These are phyloP conservation scores for Durusdinium trenchii DNA, from an alignment of 73 alveolate genomes.

Conservation along the genomic window DNA sequence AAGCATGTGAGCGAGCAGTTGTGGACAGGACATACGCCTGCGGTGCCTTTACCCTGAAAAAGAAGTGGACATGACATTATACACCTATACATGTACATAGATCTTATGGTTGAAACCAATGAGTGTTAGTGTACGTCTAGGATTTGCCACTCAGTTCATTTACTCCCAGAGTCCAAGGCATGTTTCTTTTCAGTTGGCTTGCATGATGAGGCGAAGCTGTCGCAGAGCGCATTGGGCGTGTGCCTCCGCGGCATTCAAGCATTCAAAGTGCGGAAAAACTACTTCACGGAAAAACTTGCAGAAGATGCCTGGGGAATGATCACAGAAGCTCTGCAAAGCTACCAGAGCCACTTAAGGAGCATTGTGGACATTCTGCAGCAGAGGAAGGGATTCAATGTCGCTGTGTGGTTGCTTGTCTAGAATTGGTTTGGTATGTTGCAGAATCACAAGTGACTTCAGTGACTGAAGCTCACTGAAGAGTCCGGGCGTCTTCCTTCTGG, in stretches of 20 bases:
- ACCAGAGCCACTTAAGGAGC: too few relatives aligned
- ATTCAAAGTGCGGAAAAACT: too few relatives aligned
- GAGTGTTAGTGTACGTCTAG: not conserved
- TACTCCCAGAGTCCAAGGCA: not conserved
- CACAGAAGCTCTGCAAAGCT: too few relatives aligned
- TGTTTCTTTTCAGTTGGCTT: not conserved
- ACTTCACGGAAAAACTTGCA: too few relatives aligned
- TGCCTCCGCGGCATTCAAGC: too few relatives aligned
- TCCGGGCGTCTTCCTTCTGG: too few relatives aligned
- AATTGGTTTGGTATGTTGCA: too few relatives aligned
- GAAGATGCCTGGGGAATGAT: too few relatives aligned
- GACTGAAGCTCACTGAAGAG: not conserved
- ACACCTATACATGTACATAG: not conserved
- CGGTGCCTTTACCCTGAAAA: not conserved
- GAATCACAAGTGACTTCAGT: not conserved
- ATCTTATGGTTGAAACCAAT: too few relatives aligned
- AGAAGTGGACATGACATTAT: not conserved
- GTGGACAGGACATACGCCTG: not conserved
- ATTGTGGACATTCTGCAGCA: not conserved
- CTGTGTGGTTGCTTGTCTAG: not conserved
- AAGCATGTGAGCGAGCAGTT: not conserved
- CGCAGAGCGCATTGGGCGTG: too few relatives aligned
- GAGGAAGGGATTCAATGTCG: not conserved
- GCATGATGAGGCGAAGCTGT: not conserved
- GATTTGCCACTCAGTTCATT: not conserved